Evolutionary conservation across 163 green algal species (phyloP), one percentile per base, ranked within the genome.

Genomic region (Scenedesmus sp.): DNA sequence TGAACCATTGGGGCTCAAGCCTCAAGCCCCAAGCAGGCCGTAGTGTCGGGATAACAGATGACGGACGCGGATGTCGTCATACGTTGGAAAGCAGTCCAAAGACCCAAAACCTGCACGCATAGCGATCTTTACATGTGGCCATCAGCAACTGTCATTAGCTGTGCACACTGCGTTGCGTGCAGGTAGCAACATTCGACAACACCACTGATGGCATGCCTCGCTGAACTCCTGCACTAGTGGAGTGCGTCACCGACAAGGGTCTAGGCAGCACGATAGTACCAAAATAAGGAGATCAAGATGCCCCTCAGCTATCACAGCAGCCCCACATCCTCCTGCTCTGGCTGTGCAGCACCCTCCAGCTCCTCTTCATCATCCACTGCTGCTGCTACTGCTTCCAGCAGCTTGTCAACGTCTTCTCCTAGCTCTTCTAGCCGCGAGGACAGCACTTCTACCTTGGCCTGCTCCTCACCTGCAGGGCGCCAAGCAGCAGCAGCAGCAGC

Each of bases 401-500:
- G 30, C 46, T 3, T 53, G 13, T 88, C 87, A 16, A 88, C 87
- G 46, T 92, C 82, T 37, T 86, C 82, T 9, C 89, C 89, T 10
- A 93, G 86, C 72, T 90, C 86, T 26, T 72, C n/a, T 30, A 93
- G 86, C 10, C 80, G 49, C 22, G 49, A 59, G 37, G 44, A 85
- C 61, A 93, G 65, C 56, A 53, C 56, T 68, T 81, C 86, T 33
- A 90, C 87, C 51, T 84, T 84, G 10, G 87, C 81, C 56, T 90
- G 73, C 81, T 92, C 87, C 46, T 90, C 81, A 88, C 91, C 91
- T 94, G 93, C 37, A 91, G 88, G 73, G 42, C 15, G 30, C 40
- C 35, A 94, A 46, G 53, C 91, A 94, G 68, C 59, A 73, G 65
- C 68, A 43, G 24, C 44, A 20, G 24, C 7, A 72, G 53, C 30